Evolutionary conservation across 805 yeast species (phyloP), one percentile per base, ranked within the genome.

Genomic region (Metschnikowia bowlesiae): DNA sequence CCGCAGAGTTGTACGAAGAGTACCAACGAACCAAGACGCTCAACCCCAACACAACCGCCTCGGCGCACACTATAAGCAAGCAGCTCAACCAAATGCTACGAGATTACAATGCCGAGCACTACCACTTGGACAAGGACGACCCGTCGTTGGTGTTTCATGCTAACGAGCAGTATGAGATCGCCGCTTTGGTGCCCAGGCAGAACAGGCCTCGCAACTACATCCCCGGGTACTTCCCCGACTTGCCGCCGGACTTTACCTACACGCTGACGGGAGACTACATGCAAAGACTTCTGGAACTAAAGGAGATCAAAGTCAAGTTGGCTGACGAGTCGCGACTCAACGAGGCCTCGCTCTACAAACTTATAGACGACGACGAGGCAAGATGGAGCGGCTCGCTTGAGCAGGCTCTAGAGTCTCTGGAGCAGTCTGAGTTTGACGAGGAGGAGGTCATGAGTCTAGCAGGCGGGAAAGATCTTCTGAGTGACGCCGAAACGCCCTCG

Each of bases 231-330:
- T 70, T 92, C 58, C 99, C 99, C 0, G 82, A 82, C 10, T 74
- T 92, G 30, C 99, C 99, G 1, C 96, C 98, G 0, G 96, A 89
- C 60, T 95, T 91, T 66, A 92, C 98, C 0, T 92, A 86, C 64
- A 83, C 81, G 65, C 79, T 83, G 49, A 87, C 96, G 0, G 86
- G 96, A 0, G 76, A 77, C 54, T 90, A 73, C 63, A 76, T 83
- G 49, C 72, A 80, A 26, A 74, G 84, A 18, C 68, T 83, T 13
- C 79, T 83, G 1, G 92, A 89, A 60, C 88, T 91, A 53, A 81
- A 85, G 55, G 72, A 79, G 50, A 75, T 92, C 48, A 75, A 92
- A 54, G 80, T 86, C 49, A 80, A 80, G 58, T 72, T 91, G 46
- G 91, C 89, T 2, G 83, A 82, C 46, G 97, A 92, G 64, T 87